Percentiles rank a stretch among this genome's conserved stretches.
These are phyloP conservation scores for Cenchrus fungigraminus DNA, from an alignment of 176 grass and related monocot genomes.

Conservation along the genomic window DNA sequence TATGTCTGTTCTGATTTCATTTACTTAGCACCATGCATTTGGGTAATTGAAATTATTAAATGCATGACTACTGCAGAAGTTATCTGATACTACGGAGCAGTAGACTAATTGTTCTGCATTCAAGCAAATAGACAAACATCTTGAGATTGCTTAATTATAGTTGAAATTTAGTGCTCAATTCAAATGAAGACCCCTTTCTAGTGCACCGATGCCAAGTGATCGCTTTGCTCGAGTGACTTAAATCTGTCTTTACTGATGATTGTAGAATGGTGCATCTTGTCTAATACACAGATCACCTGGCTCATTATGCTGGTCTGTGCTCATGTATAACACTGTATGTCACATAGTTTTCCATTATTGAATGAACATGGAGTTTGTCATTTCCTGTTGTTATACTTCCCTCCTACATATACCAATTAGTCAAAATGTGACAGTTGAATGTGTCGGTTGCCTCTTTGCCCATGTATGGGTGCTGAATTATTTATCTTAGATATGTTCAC, in stretches of 20 bases:
- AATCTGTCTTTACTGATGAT: background rate
- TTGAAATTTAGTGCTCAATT: background rate
- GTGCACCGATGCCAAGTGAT: background rate
- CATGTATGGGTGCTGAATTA: background rate
- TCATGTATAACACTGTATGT: background rate
- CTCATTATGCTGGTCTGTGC: background rate
- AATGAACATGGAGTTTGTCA: background rate
- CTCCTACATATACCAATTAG: background rate
- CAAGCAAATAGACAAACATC: background rate
- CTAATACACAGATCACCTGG: background rate
- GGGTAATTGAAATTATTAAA: background rate
- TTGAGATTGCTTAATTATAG: background rate
- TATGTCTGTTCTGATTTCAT: conserved; percentile 3
- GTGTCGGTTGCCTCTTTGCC: conserved; percentile 4
- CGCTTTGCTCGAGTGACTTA: background rate
- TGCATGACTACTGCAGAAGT: background rate
- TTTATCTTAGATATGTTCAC: background rate
- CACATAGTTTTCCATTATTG: background rate
- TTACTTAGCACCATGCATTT: conserved; percentile 12
- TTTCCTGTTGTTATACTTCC: conserved; percentile 18
- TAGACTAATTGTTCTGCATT: background rate
- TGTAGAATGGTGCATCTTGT: background rate
- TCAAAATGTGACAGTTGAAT: background rate
- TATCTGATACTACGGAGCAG: background rate
- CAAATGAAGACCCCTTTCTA: background rate